These are phyloP conservation scores for Pulveroboletus sp. DNA, from an alignment of 768 basidiomycete genomes.

Conservation along the genomic window DNA sequence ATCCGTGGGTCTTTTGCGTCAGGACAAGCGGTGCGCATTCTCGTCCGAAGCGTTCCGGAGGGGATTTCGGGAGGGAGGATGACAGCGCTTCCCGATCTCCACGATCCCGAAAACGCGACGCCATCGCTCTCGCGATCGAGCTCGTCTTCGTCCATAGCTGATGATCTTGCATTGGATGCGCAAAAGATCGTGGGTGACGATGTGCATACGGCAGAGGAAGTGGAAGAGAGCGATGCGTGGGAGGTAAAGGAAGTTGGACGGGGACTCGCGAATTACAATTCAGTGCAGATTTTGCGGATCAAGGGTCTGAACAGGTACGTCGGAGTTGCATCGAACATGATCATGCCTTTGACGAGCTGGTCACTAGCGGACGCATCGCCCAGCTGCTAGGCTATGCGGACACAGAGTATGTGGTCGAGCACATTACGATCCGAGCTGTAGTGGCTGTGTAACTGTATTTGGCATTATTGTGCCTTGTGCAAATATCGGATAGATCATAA, in stretches of 20 bases:
- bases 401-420: slow-evolving; percentile 95
- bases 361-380: slow-evolving; percentile 68
- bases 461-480: slow-evolving; percentile 13
- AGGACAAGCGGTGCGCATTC: slow-evolving; percentile 88
- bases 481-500: slow-evolving; percentile 6
- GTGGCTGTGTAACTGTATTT: slow-evolving; percentile 46
- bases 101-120: slow-evolving; percentile 22
- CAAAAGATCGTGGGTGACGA: slow-evolving; percentile 32
- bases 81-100: slow-evolving; percentile 21
- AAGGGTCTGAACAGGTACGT: slow-evolving; percentile 88
- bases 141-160: slow-evolving; percentile 31
- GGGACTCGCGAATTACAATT: slow-evolving; percentile 94
- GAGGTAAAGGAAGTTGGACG: slow-evolving; percentile 89
- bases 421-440: slow-evolving; percentile 70
- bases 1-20: slow-evolving; percentile 89
- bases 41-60: slow-evolving; percentile 44
- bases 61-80: slow-evolving; percentile 20
- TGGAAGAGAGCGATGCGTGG: slow-evolving; percentile 46
- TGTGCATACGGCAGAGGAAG: slow-evolving; percentile 22
- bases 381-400: slow-evolving; percentile 89
- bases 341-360: slow-evolving; percentile 5
- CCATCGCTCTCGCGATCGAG: slow-evolving; percentile 36
- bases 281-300: slow-evolving; percentile 80
- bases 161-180: slow-evolving; percentile 23
- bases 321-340: neutral